These are phyloP conservation scores for Entamoeba histolytica DNA, from an alignment of 208 protist species.

Conservation along the genomic window DNA sequence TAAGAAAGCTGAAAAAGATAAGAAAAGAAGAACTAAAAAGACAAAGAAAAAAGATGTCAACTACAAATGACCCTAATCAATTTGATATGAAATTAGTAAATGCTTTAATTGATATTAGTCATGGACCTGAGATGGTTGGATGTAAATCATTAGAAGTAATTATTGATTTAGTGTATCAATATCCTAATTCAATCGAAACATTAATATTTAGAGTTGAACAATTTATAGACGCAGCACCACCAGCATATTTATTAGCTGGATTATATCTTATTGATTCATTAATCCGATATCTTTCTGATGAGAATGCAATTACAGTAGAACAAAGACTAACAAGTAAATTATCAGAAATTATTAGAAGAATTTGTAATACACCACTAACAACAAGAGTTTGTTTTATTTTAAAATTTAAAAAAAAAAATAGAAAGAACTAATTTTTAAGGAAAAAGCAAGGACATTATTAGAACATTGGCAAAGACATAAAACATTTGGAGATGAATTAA, in stretches of 20 bases:
- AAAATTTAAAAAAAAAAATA: too few species aligned
- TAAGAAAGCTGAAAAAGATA: neutral
- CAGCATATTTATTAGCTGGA: neutral
- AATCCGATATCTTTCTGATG: neutral
- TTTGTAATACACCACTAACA: neutral
- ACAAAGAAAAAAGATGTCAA: neutral
- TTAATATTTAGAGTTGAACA: neutral
- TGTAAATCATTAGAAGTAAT: neutral
- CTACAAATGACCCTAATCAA: neutral
- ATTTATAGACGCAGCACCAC: neutral
- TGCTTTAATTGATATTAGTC: neutral
- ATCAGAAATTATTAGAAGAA: neutral
- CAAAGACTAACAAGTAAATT: neutral
- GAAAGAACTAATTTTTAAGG: too few species aligned
- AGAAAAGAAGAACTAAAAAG: neutral
- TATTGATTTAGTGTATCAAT: neutral
- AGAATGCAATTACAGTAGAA: neutral
- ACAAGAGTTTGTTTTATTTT: neutral
- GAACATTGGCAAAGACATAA: neutral
- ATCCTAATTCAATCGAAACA: neutral
- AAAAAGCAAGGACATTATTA: neutral
- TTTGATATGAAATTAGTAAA: neutral
- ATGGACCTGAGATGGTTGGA: neutral
- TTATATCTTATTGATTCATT: neutral
- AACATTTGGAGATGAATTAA: neutral